Base-by-base conservation (phyloP, 2,329 filamentous ascomycete genomes). In the Chaetomium olivaceum region DNA sequence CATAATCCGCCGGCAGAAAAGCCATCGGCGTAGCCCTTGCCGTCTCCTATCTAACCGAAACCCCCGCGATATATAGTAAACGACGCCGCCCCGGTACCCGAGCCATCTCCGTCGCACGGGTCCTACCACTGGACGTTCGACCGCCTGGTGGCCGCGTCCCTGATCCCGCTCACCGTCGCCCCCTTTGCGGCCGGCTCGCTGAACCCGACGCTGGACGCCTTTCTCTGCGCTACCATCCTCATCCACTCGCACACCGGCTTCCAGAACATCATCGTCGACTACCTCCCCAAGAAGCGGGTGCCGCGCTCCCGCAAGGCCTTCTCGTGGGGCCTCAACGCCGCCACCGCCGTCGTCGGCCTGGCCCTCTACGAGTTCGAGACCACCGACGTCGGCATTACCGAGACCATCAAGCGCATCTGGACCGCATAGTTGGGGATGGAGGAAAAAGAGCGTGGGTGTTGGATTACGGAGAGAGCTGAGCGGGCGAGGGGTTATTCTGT, bases 81-180 rank as follows among this genome's bases (percentile, higher is more conserved):
- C 81, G 93, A 98, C 75, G 87, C 95, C 63, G 91, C 87, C 36
- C 87, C 87, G 48, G 80, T 97, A 27, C 93, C 93, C 55, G 77
- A 86, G 25, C 80, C 91, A 61, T 87, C 85, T 72, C 88, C 94
- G 51, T 83, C 88, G 63, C 92, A 99, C 81, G 95, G 95, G 73
- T 96, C 91, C 79, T 99, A 98, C 84, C 95, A 99, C 86, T 99
- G 95, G 95, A 91, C 91, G 67, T 97, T 97, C 75, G 95, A 99
- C 85, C 93, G 92, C 76, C 77, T 92, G 64, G 82, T 98, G 73
- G 89, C 92, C 64, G 89, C 87, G 64, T 90, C 88, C 63, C 87
- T 99, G 68, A 82, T 99, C 68, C 96, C 95, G 59, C 83, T 99
- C 71, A 92, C 90, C 69, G 84, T 98, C 71, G 90, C 93, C 48